These are phyloP conservation scores for Entomortierella chlamydospora DNA, from an alignment of 192 early-diverging fungal genomes.

Conservation along the genomic window DNA sequence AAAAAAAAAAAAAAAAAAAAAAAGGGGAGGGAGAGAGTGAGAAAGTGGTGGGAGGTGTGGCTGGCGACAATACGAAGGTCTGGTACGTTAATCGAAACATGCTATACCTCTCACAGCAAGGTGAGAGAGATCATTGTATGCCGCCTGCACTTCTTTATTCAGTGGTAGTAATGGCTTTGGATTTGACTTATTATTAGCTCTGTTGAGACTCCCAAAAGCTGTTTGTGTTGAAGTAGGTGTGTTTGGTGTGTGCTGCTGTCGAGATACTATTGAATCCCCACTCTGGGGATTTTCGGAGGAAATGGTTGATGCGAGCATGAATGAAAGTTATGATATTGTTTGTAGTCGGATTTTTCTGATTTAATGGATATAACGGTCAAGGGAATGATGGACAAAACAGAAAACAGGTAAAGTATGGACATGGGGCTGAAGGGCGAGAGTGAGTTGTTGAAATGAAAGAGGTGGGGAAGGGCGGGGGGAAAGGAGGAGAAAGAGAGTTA, in stretches of 20 bases:
- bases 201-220: not conserved
- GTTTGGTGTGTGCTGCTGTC: not conserved
- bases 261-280: not conserved
- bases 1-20: conserved; percentile 18
- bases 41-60: not conserved
- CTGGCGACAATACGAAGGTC: too few species aligned
- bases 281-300: not conserved
- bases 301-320: not conserved
- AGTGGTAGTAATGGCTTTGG: not conserved
- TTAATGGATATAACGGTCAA: not conserved
- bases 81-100: not conserved
- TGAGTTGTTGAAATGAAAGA: not conserved
- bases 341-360: not conserved
- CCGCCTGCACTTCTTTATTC: not conserved
- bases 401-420: too few species aligned
- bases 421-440: too few species aligned
- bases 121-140: not conserved
- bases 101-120: not conserved
- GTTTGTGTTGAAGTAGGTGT: not conserved
- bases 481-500: not conserved
- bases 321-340: not conserved
- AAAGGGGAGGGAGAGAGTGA: not conserved
- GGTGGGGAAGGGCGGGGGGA: not conserved
- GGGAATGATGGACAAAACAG: not conserved
- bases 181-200: not conserved